phyloP scores from a whole-genome alignment of 2,329 filamentous ascomycete species.

The Tolypocladium tundrense region DNA sequence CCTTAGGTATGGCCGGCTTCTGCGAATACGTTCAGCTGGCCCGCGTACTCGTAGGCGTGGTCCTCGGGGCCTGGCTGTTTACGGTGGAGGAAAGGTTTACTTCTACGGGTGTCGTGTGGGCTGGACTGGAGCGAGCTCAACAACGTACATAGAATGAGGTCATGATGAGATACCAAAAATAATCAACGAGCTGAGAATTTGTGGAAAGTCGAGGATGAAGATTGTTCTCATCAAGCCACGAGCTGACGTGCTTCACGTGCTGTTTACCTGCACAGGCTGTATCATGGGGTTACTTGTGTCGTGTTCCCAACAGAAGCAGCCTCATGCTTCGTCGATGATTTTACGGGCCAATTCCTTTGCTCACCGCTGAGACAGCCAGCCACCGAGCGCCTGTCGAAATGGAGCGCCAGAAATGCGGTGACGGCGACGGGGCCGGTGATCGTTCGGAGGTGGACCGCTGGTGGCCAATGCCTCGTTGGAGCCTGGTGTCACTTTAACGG shows the following conservation, averaged over 20 bases:
- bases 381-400: background rate
- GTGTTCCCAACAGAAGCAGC: background rate
- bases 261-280: background rate
- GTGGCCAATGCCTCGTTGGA: background rate
- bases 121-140: background rate
- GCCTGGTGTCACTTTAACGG: background rate
- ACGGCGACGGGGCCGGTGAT: background rate
- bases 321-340: too few relatives aligned
- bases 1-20: constrained; percentile 16
- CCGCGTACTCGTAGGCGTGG: background rate
- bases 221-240: too few relatives aligned
- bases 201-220: background rate
- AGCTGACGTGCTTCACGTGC: background rate
- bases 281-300: background rate
- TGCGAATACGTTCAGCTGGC: constrained; percentile 1
- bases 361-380: background rate
- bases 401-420: background rate
- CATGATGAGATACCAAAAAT: constrained; percentile 6
- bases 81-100: background rate
- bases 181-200: background rate
- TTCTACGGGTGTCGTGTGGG: background rate
- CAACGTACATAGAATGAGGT: background rate
- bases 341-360: background rate
- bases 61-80: background rate
- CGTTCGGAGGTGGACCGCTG: background rate